Evolutionary conservation across 495 filamentous ascomycete species (phyloP), one percentile per base, ranked within the genome.

Genomic region (Penicillium fimorum): DNA sequence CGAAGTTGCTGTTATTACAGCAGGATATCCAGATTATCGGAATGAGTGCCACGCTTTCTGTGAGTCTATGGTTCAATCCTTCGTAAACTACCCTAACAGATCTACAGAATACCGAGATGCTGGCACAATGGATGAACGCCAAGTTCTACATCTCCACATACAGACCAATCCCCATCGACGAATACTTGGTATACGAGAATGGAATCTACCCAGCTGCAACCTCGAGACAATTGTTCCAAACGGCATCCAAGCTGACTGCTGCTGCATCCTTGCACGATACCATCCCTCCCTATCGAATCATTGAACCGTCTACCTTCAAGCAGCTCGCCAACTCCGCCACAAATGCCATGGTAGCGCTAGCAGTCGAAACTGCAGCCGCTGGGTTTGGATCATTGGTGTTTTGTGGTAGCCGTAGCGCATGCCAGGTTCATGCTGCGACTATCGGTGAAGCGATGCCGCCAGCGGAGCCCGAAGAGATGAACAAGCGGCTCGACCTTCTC

Each of bases 41-140:
- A 55, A 92, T 92, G 90, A 92, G 89, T 56, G 89, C 90, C 15
- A 92, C 90, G 3, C 68, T 92, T 32, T 84, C 85, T 42, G 86
- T 89, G 72, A 50, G 79, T 56, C 10, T n/a, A 12, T 44, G 11
- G 12, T 27, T 33, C 1, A n/a, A 27, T 42, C 42, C 18, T 12
- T 17, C 12, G 4, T 11, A 17, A 24, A 20, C 13, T 22, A 24
- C 27, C 43, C 66, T 73, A 53, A 73, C 45, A n/a, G 2, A 5
- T 11, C 1, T 24, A 12, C 47, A 90, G 87, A 92, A 92, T 54
- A 84, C 84, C 4, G 72, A 83, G 30, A 61, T 87, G 48, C 70
- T 92, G 13, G 87, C 87, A 17, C 74, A 79, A 40, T 94, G 90
- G 89, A 79, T 92, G 35, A 71, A 83, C 32, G 88, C 86, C 9